Base-by-base conservation (phyloP, 805 yeast genomes). In the Vanderwaltozyma polyspora region DNA sequence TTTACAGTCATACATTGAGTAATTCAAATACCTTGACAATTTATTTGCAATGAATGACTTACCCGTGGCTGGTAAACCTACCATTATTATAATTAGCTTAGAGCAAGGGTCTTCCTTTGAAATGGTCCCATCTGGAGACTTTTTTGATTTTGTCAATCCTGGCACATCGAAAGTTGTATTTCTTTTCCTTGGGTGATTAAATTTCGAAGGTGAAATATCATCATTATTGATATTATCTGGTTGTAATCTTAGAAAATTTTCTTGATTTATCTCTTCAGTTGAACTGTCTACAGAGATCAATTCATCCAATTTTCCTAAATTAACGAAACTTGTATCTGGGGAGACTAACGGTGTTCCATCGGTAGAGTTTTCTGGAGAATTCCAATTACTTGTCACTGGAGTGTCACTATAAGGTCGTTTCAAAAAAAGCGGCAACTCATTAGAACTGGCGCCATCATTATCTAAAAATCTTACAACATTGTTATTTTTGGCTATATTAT, bases 51-150 rank as follows among this genome's bases (percentile, higher is more conserved):
- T 76, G 55, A 87, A 91, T 1, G 94, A 81, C 57, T 89, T 89
- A 3, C 98, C 98, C 35, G 96, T 66, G 0, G 96, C 96, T 0
- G 97, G 97, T 11, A 80, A 58, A 0, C 98, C 98, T n/a, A 89
- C 95, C 97, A 89, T 89, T n/a, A 91, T 93, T 38, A 89, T 84
- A 12, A 89, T 94, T 33, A 89, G 67, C 51, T 85, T 81, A 11
- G 86, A 74, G 1, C 84, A 89, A 6, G 81, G 75, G 49, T 85
- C 95, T 19, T 56, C 56, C 17, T 70, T 64, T 2, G 76, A 73
- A 25, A 74, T 72, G 22, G 64, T 62, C 4, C 84, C 84, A 53
- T 82, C 89, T 1, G 94, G 91, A 0, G 86, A 74, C 4, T 72
- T 72, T 39, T 80, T 75, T 1, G 87, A 76, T 32, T 81, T 72